Percentiles rank a stretch among this genome's conserved stretches.
Conservation (phyloP, 176 grass and related monocot species). For the Melocanna baccifera region DNA sequence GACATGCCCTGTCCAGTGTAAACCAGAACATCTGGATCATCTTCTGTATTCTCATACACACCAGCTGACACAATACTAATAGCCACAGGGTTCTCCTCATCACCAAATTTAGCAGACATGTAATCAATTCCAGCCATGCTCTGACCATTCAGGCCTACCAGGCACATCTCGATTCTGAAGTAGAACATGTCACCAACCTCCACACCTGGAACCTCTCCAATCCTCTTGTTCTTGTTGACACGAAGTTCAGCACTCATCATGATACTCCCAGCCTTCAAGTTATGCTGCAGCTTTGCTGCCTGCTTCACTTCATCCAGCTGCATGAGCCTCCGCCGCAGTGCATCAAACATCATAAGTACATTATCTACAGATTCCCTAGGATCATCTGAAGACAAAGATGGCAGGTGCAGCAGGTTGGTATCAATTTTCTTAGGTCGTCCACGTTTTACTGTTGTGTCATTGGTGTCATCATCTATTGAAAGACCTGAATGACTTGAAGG, state of each 20-base stretch:
- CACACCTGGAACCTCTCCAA: conserved; percentile 66
- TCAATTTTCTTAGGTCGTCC: conserved; percentile 43
- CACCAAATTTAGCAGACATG: conserved; percentile 48
- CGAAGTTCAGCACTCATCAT: conserved; percentile 74
- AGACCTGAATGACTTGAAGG: conserved; percentile 26
- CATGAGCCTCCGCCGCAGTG: conserved; percentile 59
- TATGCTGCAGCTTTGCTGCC: conserved; percentile 45
- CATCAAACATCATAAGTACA: conserved; percentile 80
- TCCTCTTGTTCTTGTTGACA: conserved; percentile 66
- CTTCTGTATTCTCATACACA: conserved; percentile 78
- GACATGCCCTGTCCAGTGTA: conserved; percentile 81
- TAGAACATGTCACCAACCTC: conserved; percentile 89
- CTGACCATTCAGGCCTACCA: conserved; percentile 72
- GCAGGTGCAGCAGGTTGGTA: conserved; percentile 33
- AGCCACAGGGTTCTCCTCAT: conserved; percentile 57
- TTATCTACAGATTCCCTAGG: conserved; percentile 66
- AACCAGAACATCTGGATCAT: conserved; percentile 65
- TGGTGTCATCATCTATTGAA: conserved; percentile 24
- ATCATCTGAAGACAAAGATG: conserved; percentile 45
- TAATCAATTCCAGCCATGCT: conserved; percentile 82
- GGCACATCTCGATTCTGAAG: conserved; percentile 88
- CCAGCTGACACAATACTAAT: conserved; percentile 79
- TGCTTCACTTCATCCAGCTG: conserved; percentile 74
- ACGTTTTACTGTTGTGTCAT: conserved; percentile 20
- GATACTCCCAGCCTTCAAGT: conserved; percentile 78